Percentiles rank a stretch among this genome's conserved stretches.
Conservation (phyloP, 345 rosid species). For the Combretum micranthum region DNA sequence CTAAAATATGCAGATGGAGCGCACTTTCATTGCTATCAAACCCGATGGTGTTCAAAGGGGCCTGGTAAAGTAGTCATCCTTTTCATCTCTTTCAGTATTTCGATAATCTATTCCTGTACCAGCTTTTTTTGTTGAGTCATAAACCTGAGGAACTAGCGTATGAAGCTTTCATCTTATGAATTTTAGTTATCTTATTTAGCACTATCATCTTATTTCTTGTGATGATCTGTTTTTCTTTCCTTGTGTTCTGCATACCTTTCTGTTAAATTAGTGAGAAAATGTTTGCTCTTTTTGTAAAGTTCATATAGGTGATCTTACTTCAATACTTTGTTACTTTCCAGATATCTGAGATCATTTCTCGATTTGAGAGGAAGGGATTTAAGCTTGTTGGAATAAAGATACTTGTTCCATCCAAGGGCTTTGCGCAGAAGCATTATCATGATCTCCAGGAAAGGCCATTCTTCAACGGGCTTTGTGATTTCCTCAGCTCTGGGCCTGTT, state of each 20-base stretch:
- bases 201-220: too few species aligned
- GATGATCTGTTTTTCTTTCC: too few species aligned
- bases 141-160: too few species aligned
- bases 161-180: too few species aligned
- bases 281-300: background rate
- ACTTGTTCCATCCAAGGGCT: constrained; percentile 70
- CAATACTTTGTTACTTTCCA: constrained; percentile 16
- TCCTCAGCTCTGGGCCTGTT: constrained; percentile 99
- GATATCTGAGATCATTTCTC: constrained; percentile 85
- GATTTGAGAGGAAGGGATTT: constrained; percentile 95
- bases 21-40: constrained; percentile 96
- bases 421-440: constrained; percentile 87
- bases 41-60: constrained; percentile 98
- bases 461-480: constrained; percentile 83
- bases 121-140: background rate
- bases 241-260: background rate
- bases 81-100: background rate
- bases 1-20: constrained; percentile 50
- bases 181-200: too few species aligned
- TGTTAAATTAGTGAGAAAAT: background rate
- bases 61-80: constrained; percentile 41
- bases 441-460: constrained; percentile 94
- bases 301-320: background rate
- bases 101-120: background rate
- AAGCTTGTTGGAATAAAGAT: constrained; percentile 92